phyloP scores from a whole-genome alignment of 169 alveolate species.

The Eimeria praecox region DNA sequence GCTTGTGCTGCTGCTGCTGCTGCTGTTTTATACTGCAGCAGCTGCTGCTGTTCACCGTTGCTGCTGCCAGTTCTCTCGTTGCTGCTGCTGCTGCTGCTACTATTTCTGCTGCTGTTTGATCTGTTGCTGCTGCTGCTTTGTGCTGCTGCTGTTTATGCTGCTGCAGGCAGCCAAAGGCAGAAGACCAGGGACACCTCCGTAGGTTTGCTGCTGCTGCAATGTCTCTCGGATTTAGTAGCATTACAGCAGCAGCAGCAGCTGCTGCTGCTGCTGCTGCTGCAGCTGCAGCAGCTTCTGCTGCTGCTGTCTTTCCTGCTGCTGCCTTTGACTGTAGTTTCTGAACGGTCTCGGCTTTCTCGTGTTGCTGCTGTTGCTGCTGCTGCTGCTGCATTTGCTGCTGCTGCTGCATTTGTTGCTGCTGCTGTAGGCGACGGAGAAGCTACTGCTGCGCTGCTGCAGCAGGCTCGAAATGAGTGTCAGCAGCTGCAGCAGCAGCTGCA shows the following conservation, averaged over 20 bases:
- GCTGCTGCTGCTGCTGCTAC: constrained; percentile 43
- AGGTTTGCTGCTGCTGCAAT: not conserved
- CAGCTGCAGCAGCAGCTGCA: constrained; percentile 61
- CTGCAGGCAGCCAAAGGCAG: not conserved
- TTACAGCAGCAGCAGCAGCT: not conserved
- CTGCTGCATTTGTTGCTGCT: constrained; percentile 37
- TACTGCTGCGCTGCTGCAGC: constrained; percentile 43
- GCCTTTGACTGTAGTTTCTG: not conserved
- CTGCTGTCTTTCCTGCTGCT: not conserved
- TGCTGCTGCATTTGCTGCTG: constrained; percentile 33
- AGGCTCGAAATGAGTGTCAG: not conserved
- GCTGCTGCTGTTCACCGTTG: not conserved
- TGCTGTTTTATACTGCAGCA: no score
- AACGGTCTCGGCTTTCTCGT: not conserved
- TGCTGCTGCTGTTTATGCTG: not conserved
- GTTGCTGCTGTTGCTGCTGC: not conserved
- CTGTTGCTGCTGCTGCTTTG: not conserved
- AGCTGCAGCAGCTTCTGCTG: not conserved
- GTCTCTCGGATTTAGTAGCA: not conserved
- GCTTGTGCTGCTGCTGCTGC: not conserved
- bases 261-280: constrained; percentile 13
- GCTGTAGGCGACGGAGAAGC: constrained; percentile 52
- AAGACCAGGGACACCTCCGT: not conserved
- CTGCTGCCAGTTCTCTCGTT: not conserved
- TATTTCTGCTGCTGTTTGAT: not conserved